A percentile compares a stretch with the other conserved stretches of the same genome.
Evolutionary conservation across 2,329 filamentous ascomycete genomes (phyloP).

Genomic region (Cadophora sp.): DNA sequence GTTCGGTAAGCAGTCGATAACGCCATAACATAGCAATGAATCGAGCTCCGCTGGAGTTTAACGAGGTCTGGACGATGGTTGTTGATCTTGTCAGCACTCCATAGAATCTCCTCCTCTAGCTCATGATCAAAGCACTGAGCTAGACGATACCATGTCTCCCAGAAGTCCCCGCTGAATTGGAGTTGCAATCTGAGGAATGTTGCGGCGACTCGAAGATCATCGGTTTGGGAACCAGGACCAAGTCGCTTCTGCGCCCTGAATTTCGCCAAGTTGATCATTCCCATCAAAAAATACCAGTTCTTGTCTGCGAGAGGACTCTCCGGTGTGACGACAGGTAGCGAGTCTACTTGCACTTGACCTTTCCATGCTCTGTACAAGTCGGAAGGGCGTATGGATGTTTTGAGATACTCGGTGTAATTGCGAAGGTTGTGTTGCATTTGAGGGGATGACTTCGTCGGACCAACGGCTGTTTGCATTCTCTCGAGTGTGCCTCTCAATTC

Average conservation of each 20-base stretch:
- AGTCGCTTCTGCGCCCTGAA: slow-evolving; percentile 58
- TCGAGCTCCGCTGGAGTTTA: slow-evolving; percentile 45
- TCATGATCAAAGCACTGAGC: slow-evolving; percentile 50
- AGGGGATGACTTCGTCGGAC: slow-evolving; percentile 76
- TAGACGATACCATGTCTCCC: slow-evolving; percentile 52
- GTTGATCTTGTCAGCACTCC: slow-evolving; percentile 51
- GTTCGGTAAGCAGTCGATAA: slow-evolving; percentile 65
- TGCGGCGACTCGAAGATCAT: slow-evolving; percentile 48
- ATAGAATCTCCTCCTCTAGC: slow-evolving; percentile 50
- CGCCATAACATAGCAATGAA: slow-evolving; percentile 66
- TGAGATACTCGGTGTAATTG: slow-evolving; percentile 81
- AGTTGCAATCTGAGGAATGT: slow-evolving; percentile 48
- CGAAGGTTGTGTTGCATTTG: slow-evolving; percentile 88
- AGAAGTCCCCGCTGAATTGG: slow-evolving; percentile 47
- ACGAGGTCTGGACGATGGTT: slow-evolving; percentile 46
- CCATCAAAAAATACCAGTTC: slow-evolving; percentile 92
- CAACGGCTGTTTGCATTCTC: slow-evolving; percentile 88
- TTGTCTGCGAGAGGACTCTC: slow-evolving; percentile 78
- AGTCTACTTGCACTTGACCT: slow-evolving; percentile 77
- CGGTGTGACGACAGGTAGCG: slow-evolving; percentile 69
- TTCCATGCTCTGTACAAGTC: slow-evolving; percentile 81
- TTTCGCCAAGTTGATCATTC: slow-evolving; percentile 86
- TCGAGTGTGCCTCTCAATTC: slow-evolving; percentile 91
- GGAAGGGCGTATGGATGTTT: slow-evolving; percentile 82
- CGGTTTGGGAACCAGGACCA: slow-evolving; percentile 46